These are phyloP conservation scores for Fusarium acutatum DNA, from an alignment of 2,329 filamentous ascomycete genomes.

Conservation along the genomic window DNA sequence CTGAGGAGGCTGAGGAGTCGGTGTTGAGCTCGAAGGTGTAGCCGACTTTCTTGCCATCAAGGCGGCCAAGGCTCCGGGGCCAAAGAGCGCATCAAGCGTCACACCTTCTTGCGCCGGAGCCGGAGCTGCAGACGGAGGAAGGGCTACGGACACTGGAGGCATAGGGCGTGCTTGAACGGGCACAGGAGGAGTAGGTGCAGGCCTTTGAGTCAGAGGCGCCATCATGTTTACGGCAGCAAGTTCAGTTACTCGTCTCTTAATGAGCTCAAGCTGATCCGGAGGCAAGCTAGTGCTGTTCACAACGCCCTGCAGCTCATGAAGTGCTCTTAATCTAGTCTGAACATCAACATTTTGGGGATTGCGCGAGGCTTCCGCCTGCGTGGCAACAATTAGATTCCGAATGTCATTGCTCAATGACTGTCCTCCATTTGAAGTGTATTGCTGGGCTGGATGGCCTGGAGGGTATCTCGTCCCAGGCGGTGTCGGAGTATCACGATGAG, in stretches of 20 bases:
- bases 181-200: slow-evolving; percentile 50
- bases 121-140: slow-evolving; percentile 43
- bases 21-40: slow-evolving; percentile 58
- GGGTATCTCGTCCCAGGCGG: slow-evolving; percentile 63
- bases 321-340: slow-evolving; percentile 82
- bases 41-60: slow-evolving; percentile 64
- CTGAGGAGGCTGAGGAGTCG: slow-evolving; percentile 49
- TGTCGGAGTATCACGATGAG: slow-evolving; percentile 77
- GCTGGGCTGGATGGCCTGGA: slow-evolving; percentile 39
- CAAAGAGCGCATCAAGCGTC: slow-evolving; percentile 67
- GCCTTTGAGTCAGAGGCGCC: slow-evolving; percentile 55
- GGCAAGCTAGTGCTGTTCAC: slow-evolving; percentile 81
- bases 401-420: slow-evolving; percentile 80
- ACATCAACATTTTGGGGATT: slow-evolving; percentile 80
- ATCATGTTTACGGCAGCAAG: slow-evolving; percentile 71
- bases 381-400: slow-evolving; percentile 76
- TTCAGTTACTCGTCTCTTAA: slow-evolving; percentile 85
- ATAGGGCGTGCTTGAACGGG: slow-evolving; percentile 44
- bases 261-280: slow-evolving; percentile 81
- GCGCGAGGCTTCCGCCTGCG: slow-evolving; percentile 77
- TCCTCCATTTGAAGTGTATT: slow-evolving; percentile 46
- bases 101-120: slow-evolving; percentile 48
- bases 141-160: slow-evolving; percentile 48
- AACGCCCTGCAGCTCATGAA: slow-evolving; percentile 80
- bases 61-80: slow-evolving; percentile 66